Conservation (phyloP, 441 rosid genomes). For the Rhodomyrtus psidioides region DNA sequence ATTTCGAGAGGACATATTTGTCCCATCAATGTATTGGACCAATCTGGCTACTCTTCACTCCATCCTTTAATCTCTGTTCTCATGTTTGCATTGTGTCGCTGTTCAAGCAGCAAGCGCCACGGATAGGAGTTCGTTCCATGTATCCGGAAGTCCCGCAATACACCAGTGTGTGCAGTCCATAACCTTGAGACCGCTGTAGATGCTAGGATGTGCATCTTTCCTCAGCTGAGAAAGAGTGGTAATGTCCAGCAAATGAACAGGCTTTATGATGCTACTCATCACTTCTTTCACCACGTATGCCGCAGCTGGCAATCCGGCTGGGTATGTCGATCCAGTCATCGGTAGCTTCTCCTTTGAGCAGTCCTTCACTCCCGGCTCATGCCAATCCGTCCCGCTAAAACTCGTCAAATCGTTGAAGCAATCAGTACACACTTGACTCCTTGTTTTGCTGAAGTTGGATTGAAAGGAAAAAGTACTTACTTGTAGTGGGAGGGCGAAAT, state of each 20-base stretch:
- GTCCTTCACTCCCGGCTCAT: conserved; percentile 23
- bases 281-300: conserved; percentile 20
- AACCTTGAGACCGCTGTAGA: conserved; percentile 25
- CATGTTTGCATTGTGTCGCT: neutral
- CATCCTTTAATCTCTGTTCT: neutral
- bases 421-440: neutral
- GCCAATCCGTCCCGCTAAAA: conserved; percentile 29
- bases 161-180: conserved; percentile 56
- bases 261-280: conserved; percentile 17
- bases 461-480: conserved; percentile 7
- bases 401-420: neutral
- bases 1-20: neutral
- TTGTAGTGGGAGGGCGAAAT: conserved; percentile 42
- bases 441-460: neutral
- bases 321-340: conserved; percentile 20
- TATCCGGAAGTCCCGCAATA: conserved; percentile 33
- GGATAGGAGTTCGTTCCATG: conserved; percentile 34
- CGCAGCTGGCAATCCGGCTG: conserved; percentile 19
- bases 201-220: conserved; percentile 40
- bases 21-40: neutral
- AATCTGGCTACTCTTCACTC: neutral
- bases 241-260: conserved; percentile 31
- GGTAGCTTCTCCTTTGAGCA: conserved; percentile 23
- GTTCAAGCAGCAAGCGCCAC: conserved; percentile 16
- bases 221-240: conserved; percentile 36